These are phyloP conservation scores for Aegle marmelos DNA, from an alignment of 345 rosid genomes.

Conservation along the genomic window DNA sequence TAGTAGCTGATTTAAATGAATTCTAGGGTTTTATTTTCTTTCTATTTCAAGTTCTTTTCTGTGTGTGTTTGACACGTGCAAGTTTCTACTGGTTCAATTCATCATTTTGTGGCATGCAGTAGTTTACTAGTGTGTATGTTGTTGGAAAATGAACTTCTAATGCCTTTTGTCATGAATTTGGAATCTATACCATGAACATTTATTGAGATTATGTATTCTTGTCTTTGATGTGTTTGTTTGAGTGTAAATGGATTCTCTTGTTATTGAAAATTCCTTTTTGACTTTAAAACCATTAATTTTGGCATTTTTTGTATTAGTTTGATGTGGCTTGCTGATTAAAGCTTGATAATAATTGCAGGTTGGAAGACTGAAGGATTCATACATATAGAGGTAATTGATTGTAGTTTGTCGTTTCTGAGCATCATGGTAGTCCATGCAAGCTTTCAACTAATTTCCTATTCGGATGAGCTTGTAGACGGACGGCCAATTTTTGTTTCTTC, in stretches of 20 bases:
- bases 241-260: neutral
- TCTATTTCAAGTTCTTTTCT: neutral
- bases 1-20: neutral
- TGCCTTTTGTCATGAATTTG: neutral
- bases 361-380: neutral
- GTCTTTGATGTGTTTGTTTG: neutral
- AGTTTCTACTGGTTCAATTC: neutral
- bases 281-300: neutral
- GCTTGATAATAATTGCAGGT: constrained; percentile 10
- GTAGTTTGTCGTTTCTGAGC: constrained; percentile 7
- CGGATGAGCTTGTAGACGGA: constrained; percentile 76
- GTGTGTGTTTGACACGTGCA: neutral
- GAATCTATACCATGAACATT: neutral
- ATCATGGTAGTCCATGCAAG: constrained; percentile 32
- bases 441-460: constrained; percentile 59
- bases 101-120: neutral
- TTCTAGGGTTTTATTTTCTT: neutral
- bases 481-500: constrained; percentile 69
- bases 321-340: constrained; percentile 1
- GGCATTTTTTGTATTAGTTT: neutral
- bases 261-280: neutral
- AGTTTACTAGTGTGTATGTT: no score
- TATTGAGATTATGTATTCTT: neutral
- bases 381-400: neutral
- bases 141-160: neutral